Evolutionary conservation across 108 stramenopile genomes (phyloP), one percentile per base, ranked within the genome.

Genomic region (Nannochloropsis gaditana): DNA sequence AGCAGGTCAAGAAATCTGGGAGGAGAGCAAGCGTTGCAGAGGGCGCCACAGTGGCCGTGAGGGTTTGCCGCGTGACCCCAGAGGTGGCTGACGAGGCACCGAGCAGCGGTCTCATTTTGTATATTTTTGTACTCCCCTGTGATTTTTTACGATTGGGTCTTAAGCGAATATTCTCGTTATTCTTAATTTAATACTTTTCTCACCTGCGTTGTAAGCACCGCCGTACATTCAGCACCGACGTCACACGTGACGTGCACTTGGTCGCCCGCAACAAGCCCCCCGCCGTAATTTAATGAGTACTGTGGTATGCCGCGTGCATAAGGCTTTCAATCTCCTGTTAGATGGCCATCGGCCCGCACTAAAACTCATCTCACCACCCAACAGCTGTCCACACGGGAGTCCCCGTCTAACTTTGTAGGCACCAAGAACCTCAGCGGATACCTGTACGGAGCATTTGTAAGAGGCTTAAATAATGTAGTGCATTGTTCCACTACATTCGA

Each of bases 401-500:
- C 6, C 15, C 59, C 59, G 59, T 73, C 59, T n/a, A 4, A n/a
- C 6, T 73, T 73, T 73, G 59, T n/a, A 15, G 59, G 59, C 59
- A 73, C 59, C 59, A 73, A 73, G 59, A 73, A 73, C n/a, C 59
- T 15, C 15, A 73, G 59, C 59, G 59, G 59, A n/a, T 73, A 73
- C 19, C 59, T 73, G 4, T 4, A 15, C 15, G n/a, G 59, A 73
- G 59, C 2, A 73, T 15, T 15, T 15, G n/a, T 10, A 15, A 50
- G 1, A 50, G 47, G 47, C n/a, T n/a, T 4, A 2, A n/a, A 73
- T 15, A n/a, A 73, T 73, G 19, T 6, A 6, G 59, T n/a, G 59
- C 19, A 73, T 2, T 3, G 59, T 2, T 15, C 15, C 19, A 73
- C 59, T 73, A 2, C 15, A n/a, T 73, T n/a, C n/a, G n/a, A 4